Base-by-base conservation (phyloP, 2,329 filamentous ascomycete genomes). In the Tolypocladium ophioglossoides region DNA sequence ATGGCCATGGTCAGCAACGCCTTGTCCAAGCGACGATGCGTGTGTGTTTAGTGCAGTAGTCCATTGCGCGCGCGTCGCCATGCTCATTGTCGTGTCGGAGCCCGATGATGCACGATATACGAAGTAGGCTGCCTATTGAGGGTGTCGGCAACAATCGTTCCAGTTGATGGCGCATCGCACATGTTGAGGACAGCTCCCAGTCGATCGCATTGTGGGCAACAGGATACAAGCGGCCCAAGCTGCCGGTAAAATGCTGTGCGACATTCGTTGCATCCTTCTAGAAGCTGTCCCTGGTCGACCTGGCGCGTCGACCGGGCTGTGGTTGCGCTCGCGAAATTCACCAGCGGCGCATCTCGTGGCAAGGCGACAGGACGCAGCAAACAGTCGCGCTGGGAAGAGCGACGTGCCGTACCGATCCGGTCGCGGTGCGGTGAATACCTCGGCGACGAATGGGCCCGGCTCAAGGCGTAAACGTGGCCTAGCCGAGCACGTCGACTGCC, bases 1-100 rank as follows among this genome's bases (percentile, higher is more conserved):
- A 14, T 30, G 12, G 2, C 11, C 27, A 77, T 68, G 53, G 78
- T 74, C 24, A 78, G 68, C 40, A 37, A 47, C n/a, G 7, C 18
- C 18, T 32, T n/a, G 16, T 9, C 16, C 44, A 47, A 32, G 11
- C 44, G n/a, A 32, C 14, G 27, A 14, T n/a, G 41, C 6, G 3
- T n/a, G 4, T 16, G 10, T 32, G 11, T 20, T 11, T 4, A 46
- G 22, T 27, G 24, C 10, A 3, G 18, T 12, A 6, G 24, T 47
- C 44, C 16, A n/a, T 32, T 47, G 27, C 27, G 27, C 44, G 44
- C 44, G 44, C 44, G 27, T 20, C 44, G 27, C 44, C 27, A 11
- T 20, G 44, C 18, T 27, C 27, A 20, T n/a, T 12, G 18, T 12
- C 18, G 5, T 12, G 44, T 12, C 9, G 14, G 9, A n/a, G 32